phyloP scores from a whole-genome alignment of 1,284 basidiomycete genomes.

The Rhodotorula sp. region DNA sequence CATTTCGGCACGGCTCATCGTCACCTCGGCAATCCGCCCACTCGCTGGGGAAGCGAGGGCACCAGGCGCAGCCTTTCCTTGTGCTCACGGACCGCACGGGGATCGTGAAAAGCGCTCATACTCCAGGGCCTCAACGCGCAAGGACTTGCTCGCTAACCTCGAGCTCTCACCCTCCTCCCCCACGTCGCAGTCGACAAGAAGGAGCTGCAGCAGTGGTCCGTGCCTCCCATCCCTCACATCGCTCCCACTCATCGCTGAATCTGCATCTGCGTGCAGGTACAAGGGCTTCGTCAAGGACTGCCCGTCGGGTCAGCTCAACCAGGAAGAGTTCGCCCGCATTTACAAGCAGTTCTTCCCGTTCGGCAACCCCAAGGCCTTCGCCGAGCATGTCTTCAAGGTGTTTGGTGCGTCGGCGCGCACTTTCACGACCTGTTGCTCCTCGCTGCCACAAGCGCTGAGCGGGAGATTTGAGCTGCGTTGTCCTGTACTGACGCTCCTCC shows the following conservation, averaged over 20 bases:
- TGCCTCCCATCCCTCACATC: neutral
- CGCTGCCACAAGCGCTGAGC: neutral
- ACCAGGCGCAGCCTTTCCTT: neutral
- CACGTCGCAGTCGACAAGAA: constrained; percentile 89
- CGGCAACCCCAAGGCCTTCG: constrained; percentile 94
- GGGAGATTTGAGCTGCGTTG: too few relatives aligned
- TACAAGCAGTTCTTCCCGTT: constrained; percentile 99
- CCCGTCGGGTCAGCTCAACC: constrained; percentile 94
- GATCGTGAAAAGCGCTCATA: neutral
- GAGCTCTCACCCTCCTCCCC: too few relatives aligned
- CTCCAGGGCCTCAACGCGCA: neutral
- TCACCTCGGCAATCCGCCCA: neutral
- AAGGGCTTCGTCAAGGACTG: constrained; percentile 99
- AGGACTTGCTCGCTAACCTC: neutral
- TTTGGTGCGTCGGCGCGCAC: constrained; percentile 25
- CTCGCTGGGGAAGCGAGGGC: neutral
- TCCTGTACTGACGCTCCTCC: too few relatives aligned
- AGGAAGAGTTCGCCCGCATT: constrained; percentile 93
- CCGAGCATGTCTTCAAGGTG: constrained; percentile 94
- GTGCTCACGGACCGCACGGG: too few relatives aligned
- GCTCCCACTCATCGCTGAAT: neutral
- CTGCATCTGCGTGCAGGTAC: constrained; percentile 64
- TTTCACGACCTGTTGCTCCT: neutral
- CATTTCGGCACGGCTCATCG: too few relatives aligned
- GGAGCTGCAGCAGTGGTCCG: constrained; percentile 95